Evolutionary conservation across 352 stramenopile species (phyloP), one percentile per base, ranked within the genome.

Genomic region (Phytophthora uliginosa): DNA sequence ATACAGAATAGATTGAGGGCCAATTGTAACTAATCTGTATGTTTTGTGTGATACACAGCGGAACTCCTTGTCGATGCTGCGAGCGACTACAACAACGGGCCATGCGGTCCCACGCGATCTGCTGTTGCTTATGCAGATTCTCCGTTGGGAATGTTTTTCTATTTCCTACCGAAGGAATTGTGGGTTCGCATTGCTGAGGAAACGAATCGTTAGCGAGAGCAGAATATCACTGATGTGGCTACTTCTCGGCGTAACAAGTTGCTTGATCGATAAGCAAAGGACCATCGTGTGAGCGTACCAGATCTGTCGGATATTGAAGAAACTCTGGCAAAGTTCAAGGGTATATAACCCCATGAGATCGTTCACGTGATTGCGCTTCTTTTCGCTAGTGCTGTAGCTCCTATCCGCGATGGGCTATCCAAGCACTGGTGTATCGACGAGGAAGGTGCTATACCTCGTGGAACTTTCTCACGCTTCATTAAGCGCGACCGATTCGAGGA

Each of bases 61-160:
- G 34, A 64, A 31, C 20, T 66, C 4, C 18, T 40, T 15, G 5
- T 69, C 0, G 64, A 70, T 55, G 45, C 58, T 22, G 31, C 71
- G 1, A 45, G 15, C 0, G 73, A 71, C 31, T 52, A 57, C 12
- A 76, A 72, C 22, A 3, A 36, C 9, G 53, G 62, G 0, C 3
- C 18, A 6, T 60, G 18, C 2, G 59, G 71, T 1, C 72, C 62
- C 0, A 79, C 63, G 0, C 52, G 57, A 3, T 75, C 66, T n/a
- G 66, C 62, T 20, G 52, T 40, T 13, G 59, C 68, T 1, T 74
- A 62, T 7, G 63, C 60, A 2, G 56, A 69, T 20, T 70, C 45
- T n/a, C 60, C 60, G 1, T 36, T 74, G 1, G 51, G 63, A 0
- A 31, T 77, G 61, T 74, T 74, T 20, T 76, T 80, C 51, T 77